Percentiles rank a stretch among this genome's conserved stretches.
Evolutionary conservation across 352 stramenopile species (phyloP).

Genomic region (Pythium sp.): DNA sequence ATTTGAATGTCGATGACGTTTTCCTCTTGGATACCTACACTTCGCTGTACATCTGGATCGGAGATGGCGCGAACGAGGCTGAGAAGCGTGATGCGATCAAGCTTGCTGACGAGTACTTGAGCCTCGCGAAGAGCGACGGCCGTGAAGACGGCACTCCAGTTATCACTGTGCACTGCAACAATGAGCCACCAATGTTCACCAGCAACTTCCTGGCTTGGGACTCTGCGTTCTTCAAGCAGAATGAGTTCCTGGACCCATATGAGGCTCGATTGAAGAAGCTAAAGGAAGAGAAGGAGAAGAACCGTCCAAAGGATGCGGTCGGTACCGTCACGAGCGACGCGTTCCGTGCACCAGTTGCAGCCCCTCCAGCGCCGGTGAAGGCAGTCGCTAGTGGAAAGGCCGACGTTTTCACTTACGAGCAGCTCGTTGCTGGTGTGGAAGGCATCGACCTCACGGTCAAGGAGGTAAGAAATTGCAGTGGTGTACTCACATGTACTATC

Average conservation of each 20-base stretch:
- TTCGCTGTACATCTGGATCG: slow-evolving; percentile 90
- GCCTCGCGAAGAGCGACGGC: slow-evolving; percentile 72
- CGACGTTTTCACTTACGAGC: slow-evolving; percentile 58
- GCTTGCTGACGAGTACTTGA: slow-evolving; percentile 74
- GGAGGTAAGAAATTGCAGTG: slow-evolving; percentile 37
- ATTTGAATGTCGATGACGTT: slow-evolving; percentile 90
- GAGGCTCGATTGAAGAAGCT: slow-evolving; percentile 76
- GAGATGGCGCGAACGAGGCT: slow-evolving; percentile 62
- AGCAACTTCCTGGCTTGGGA: slow-evolving; percentile 92
- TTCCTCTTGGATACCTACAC: slow-evolving; percentile 91
- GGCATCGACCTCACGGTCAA: slow-evolving; percentile 75
- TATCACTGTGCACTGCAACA: slow-evolving; percentile 73
- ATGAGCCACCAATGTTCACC: slow-evolving; percentile 88
- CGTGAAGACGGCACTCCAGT: slow-evolving; percentile 81
- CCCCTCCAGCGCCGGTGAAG: slow-evolving; percentile 15
- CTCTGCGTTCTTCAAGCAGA: slow-evolving; percentile 72
- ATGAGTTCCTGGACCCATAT: slow-evolving; percentile 89
- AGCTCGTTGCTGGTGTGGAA: slow-evolving; percentile 70
- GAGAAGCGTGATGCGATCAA: slow-evolving; percentile 67
- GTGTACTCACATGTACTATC: slow-evolving; percentile 7
- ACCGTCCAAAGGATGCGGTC: slow-evolving; percentile 48
- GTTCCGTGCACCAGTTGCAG: slow-evolving; percentile 20
- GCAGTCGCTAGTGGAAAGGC: slow-evolving; percentile 15
- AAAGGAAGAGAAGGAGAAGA: slow-evolving; percentile 79
- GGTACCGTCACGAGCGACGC: slow-evolving; percentile 55